These are phyloP conservation scores for Prunus davidiana DNA, from an alignment of 306 rosid genomes.

Conservation along the genomic window DNA sequence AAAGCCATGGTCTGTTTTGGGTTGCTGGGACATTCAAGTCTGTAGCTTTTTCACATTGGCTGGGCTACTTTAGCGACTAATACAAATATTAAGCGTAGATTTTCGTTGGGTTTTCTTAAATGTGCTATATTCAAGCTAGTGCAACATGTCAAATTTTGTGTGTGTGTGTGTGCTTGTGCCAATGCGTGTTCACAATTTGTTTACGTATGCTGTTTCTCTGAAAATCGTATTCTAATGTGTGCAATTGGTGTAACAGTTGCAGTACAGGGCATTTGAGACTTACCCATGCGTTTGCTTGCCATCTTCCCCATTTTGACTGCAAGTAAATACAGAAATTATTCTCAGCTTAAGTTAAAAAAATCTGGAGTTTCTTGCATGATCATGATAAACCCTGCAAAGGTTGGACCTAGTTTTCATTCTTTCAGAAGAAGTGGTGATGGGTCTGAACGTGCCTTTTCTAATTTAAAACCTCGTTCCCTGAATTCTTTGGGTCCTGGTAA, in stretches of 20 bases:
- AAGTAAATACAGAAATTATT: slow-evolving; percentile 26
- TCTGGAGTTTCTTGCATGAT: slow-evolving; percentile 23
- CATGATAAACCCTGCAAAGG: slow-evolving; percentile 15
- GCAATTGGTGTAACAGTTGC: slow-evolving; percentile 45
- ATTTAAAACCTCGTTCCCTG: slow-evolving; percentile 12
- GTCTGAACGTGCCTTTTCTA: slow-evolving; percentile 17
- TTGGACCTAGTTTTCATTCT: slow-evolving; percentile 18
- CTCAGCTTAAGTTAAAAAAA: slow-evolving; percentile 34
- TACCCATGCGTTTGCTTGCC: slow-evolving; percentile 30
- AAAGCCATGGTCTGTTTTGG: not conserved
- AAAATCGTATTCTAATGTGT: slow-evolving; percentile 4
- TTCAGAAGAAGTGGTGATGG: slow-evolving; percentile 22
- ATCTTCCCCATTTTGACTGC: slow-evolving; percentile 19
- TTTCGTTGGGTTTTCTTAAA: not conserved
- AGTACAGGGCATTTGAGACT: slow-evolving; percentile 44
- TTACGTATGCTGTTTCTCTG: not conserved
- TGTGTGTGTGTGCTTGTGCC: not conserved
- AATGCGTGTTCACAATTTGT: not conserved
- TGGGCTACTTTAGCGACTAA: not conserved
- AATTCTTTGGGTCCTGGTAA: slow-evolving; percentile 25
- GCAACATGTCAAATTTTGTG: not conserved
- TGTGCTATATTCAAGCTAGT: not conserved
- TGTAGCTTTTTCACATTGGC: not conserved
- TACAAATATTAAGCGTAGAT: not conserved
- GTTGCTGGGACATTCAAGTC: not conserved